Base-by-base conservation (phyloP, 768 basidiomycete genomes). In the Mycena sanguinolenta region DNA sequence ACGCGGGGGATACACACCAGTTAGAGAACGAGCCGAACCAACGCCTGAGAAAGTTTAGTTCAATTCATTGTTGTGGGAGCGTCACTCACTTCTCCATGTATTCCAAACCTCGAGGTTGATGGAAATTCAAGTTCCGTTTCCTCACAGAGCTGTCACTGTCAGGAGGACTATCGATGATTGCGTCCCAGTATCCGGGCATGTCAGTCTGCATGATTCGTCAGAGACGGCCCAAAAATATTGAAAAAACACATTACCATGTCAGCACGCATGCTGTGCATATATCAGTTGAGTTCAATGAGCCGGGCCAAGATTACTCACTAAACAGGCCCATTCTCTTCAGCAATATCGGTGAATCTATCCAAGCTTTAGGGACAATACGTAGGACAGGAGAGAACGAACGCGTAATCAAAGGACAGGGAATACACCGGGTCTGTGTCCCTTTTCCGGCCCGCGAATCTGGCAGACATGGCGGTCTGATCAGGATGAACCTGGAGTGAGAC, bases 21-120 rank as follows among this genome's bases (percentile, higher is more conserved):
- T 7, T 70, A 8, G 25, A 10, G 52, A 77, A 77, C 32, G 72
- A 36, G 10, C 76, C 76, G 42, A 74, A 75, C 75, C 75, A 76
- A 10, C 46, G 46, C 49, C 50, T 50, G 49, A 27, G 30, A 13
- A 75, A 71, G 69, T 6, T 59, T 21, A 19, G 39, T 39, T 10
- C 3, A 7, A 14, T 5, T 39, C 39, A 39, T 14, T 39, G n/a
- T 14, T 3, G 16, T 14, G 16, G 10, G 39, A 39, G 39, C 8
- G 39, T 14, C 13, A 17, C 39, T 39, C 13, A 39, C 39, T 39
- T 39, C 39, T 39, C 39, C 36, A 49, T 19, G 8, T 14, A 38
- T 6, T 38, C 36, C 39, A 12, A 39, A 58, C 64, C 69, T 46
- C 53, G 28, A 19, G 74, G 71, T 39, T 75, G 74, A 50, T 75